A percentile compares a stretch with the other conserved stretches of the same genome.
Conservation (phyloP, 1,284 basidiomycete species). For the Waitea zeae region DNA sequence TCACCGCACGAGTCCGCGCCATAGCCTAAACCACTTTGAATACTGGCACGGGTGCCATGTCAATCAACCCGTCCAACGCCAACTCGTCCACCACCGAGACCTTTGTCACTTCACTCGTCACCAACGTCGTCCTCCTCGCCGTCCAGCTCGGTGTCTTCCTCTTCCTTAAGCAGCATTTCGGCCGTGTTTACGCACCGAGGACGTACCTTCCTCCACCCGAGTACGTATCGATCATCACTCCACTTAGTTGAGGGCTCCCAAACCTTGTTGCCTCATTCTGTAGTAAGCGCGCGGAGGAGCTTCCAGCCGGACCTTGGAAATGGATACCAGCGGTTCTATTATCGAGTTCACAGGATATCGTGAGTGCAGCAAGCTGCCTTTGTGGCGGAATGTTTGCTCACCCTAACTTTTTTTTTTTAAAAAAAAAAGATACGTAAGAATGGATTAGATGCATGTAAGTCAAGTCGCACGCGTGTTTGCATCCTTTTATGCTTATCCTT, state of each 20-base stretch:
- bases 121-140: slow-evolving; percentile 28
- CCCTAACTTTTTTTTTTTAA: too few relatives aligned
- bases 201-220: slow-evolving; percentile 37
- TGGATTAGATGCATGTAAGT: slow-evolving; percentile 64
- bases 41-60: too few relatives aligned
- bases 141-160: slow-evolving; percentile 38
- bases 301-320: slow-evolving; percentile 23
- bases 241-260: too few relatives aligned
- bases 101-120: slow-evolving; percentile 42
- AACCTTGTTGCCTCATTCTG: too few relatives aligned
- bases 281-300: slow-evolving; percentile 27
- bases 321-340: slow-evolving; percentile 27
- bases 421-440: slow-evolving; percentile 30
- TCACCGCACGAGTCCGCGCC: too few relatives aligned
- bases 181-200: slow-evolving; percentile 35
- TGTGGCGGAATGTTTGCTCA: too few relatives aligned
- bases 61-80: background rate
- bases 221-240: too few relatives aligned
- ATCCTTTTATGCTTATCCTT: background rate
- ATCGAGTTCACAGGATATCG: slow-evolving; percentile 24
- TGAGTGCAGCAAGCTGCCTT: too few relatives aligned
- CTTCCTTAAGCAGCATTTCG: slow-evolving; percentile 25
- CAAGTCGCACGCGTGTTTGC: too few relatives aligned
- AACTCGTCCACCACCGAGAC: slow-evolving; percentile 11
- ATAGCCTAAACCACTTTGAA: too few relatives aligned